Conservation (phyloP, 2,329 filamentous ascomycete genomes). For the Pseudogymnoascus sp. region DNA sequence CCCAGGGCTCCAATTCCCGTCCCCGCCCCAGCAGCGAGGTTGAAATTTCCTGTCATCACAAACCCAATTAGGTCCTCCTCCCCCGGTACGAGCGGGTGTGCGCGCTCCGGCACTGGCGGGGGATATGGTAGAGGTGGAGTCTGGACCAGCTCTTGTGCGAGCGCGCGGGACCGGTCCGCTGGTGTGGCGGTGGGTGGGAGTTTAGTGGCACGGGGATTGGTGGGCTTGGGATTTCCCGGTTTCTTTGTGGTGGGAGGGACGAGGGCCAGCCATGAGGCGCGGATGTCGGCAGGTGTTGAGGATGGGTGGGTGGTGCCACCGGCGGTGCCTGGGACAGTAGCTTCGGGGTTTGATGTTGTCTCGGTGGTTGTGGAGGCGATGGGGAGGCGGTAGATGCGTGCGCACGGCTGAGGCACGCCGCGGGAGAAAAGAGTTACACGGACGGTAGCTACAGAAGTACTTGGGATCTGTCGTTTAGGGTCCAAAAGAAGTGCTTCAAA, state of each 20-base stretch:
- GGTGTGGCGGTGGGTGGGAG: slow-evolving; percentile 28
- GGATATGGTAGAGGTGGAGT: slow-evolving; percentile 37
- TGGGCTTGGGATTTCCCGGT: slow-evolving; percentile 22
- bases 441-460: slow-evolving; percentile 50
- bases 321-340: slow-evolving; percentile 35
- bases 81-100: slow-evolving; percentile 63
- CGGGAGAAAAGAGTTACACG: slow-evolving; percentile 61
- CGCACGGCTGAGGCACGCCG: slow-evolving; percentile 64
- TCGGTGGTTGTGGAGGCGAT: not conserved
- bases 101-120: slow-evolving; percentile 29
- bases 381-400: slow-evolving; percentile 85
- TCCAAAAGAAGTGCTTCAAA: slow-evolving; percentile 24
- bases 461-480: slow-evolving; percentile 23
- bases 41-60: slow-evolving; percentile 80
- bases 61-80: slow-evolving; percentile 80
- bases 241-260: slow-evolving; percentile 31
- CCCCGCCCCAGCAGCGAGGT: slow-evolving; percentile 67
- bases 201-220: slow-evolving; percentile 16
- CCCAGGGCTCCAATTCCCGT: no score
- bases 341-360: slow-evolving; percentile 40
- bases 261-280: slow-evolving; percentile 65
- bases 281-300: slow-evolving; percentile 42
- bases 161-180: slow-evolving; percentile 36
- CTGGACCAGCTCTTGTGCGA: slow-evolving; percentile 44
- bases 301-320: slow-evolving; percentile 27